Percentiles rank a stretch among this genome's conserved stretches.
Conservation (phyloP, 2,329 filamentous ascomycete species). For the Thyridium curvatum region DNA sequence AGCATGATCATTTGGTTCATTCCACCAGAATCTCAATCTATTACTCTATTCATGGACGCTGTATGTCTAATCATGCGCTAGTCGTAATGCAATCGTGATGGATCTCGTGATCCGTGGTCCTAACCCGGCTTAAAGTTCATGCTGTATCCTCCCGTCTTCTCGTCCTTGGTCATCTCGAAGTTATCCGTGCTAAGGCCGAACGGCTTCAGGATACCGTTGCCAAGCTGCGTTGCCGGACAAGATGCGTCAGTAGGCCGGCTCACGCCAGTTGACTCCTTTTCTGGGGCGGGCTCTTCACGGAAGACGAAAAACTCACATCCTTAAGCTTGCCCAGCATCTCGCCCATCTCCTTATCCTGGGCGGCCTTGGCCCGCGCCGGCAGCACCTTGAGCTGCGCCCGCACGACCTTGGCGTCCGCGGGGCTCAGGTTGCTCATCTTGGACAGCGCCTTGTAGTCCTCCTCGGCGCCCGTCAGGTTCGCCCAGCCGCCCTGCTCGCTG, state of each 20-base stretch:
- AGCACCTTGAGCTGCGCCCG: constrained; percentile 58
- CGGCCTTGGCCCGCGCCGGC: constrained; percentile 64
- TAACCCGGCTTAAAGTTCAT: constrained; percentile 62
- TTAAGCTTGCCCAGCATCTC: constrained; percentile 99
- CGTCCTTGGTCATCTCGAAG: constrained; percentile 90
- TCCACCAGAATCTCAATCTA: too few species aligned
- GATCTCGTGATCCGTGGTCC: constrained; percentile 1
- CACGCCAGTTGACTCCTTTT: too few species aligned
- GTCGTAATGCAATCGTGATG: too few species aligned
- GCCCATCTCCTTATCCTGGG: constrained; percentile 80
- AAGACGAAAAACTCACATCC: constrained; percentile 49
- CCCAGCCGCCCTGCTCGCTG: constrained; percentile 69
- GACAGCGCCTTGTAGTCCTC: constrained; percentile 72
- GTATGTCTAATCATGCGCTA: too few species aligned
- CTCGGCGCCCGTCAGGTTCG: constrained; percentile 67
- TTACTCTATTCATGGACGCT: too few species aligned
- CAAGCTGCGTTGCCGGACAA: too few species aligned
- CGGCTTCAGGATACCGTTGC: constrained; percentile 85
- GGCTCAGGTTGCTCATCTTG: constrained; percentile 50
- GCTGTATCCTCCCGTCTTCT: constrained; percentile 84
- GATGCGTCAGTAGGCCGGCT: too few species aligned
- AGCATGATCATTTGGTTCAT: too few species aligned
- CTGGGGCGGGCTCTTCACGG: too few species aligned
- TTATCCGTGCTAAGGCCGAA: constrained; percentile 93
- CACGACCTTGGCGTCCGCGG: constrained; percentile 63